Evolutionary conservation across 2,329 filamentous ascomycete genomes (phyloP).

Genomic region (Aureobasidium musti): DNA sequence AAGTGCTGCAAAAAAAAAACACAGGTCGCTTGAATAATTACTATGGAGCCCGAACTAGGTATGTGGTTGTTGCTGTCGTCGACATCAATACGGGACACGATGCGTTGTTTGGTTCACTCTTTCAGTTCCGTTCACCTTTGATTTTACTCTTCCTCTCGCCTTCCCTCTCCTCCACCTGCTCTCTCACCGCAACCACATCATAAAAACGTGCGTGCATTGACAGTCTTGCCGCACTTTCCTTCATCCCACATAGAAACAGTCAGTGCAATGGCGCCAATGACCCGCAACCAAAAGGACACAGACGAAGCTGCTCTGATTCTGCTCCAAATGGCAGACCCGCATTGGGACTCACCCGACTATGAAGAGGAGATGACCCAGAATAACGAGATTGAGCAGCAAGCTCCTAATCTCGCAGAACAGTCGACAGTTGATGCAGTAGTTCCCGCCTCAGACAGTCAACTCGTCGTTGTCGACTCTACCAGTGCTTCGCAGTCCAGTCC

Average conservation of each 20-base stretch:
- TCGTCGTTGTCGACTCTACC: too few relatives aligned
- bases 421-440: too few relatives aligned
- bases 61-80: background rate
- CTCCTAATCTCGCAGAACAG: too few relatives aligned
- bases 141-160: too few relatives aligned
- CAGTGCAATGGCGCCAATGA: background rate
- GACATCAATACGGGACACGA: too few relatives aligned
- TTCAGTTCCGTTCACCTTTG: background rate
- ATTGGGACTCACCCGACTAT: background rate
- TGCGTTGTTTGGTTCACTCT: background rate
- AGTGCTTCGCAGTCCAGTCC: background rate
- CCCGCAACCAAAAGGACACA: background rate
- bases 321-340: background rate
- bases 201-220: background rate
- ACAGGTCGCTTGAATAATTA: background rate
- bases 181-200: background rate
- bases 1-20: background rate
- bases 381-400: background rate
- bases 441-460: background rate
- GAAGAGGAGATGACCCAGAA: background rate
- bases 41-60: background rate
- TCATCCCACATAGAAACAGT: background rate
- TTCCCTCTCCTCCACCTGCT: too few relatives aligned
- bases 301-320: background rate
- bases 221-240: too few relatives aligned